Evolutionary conservation across 805 yeast species (phyloP).

Genomic region (Millerozyma miso): DNA sequence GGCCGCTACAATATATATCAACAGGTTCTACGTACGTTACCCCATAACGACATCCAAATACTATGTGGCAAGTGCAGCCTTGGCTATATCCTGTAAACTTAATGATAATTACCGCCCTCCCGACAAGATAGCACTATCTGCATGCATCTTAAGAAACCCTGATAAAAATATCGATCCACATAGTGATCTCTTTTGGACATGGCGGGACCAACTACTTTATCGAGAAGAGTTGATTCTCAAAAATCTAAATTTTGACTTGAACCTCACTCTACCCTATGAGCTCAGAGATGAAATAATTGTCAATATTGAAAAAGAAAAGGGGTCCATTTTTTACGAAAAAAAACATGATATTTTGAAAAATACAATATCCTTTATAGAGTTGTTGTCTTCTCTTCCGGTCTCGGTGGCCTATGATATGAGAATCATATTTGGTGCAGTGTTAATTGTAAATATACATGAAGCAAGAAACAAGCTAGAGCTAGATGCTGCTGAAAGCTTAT

Average conservation of each 20-base stretch:
- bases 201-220: constrained; percentile 42
- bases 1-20: constrained; percentile 37
- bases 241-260: constrained; percentile 36
- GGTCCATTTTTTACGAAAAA: constrained; percentile 12
- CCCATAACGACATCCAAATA: constrained; percentile 42
- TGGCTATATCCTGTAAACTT: constrained; percentile 40
- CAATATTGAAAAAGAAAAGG: constrained; percentile 2
- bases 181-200: constrained; percentile 38
- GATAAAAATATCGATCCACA: constrained; percentile 33
- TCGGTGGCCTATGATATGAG: constrained; percentile 30
- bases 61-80: constrained; percentile 41
- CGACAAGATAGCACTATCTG: constrained; percentile 38
- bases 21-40: constrained; percentile 37
- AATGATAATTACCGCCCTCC: constrained; percentile 41
- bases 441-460: constrained; percentile 20
- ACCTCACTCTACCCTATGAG: constrained; percentile 36
- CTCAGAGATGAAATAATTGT: constrained; percentile 21
- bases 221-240: constrained; percentile 39
- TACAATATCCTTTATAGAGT: constrained; percentile 32
- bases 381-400: constrained; percentile 35
- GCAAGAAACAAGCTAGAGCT: constrained; percentile 14
- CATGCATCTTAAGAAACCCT: constrained; percentile 32
- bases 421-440: constrained; percentile 28
- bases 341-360: constrained; percentile 18
- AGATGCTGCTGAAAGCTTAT: constrained; percentile 3